phyloP scores from a whole-genome alignment of 78 protist species.

The Dictyostelium intermedium region DNA sequence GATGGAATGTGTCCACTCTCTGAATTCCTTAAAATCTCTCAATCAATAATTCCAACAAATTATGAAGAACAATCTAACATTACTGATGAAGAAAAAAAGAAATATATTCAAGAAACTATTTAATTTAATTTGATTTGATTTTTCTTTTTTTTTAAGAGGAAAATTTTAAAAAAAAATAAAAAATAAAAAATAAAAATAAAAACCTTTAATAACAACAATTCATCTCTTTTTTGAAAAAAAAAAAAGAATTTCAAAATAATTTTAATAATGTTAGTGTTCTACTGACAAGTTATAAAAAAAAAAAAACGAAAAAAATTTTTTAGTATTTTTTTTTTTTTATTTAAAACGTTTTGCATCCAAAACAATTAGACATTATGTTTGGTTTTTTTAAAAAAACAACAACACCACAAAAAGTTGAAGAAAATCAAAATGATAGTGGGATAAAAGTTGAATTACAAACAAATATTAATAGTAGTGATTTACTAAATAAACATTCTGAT shows the following conservation, averaged over 20 bases:
- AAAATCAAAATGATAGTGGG: background rate
- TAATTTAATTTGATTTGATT: no score
- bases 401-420: background rate
- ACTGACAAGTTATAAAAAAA: no score
- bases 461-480: background rate
- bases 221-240: no score
- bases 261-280: no score
- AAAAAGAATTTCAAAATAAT: no score
- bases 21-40: slow-evolving; percentile 34
- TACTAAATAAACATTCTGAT: background rate
- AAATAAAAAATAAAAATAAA: no score
- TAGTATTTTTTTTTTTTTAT: no score
- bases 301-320: no score
- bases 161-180: no score
- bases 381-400: background rate
- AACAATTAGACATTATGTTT: background rate
- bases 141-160: no score
- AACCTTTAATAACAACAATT: no score
- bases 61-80: slow-evolving; percentile 33
- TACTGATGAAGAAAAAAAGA: background rate
- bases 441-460: background rate
- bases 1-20: slow-evolving; percentile 69
- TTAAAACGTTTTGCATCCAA: no score
- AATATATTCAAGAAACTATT: background rate
- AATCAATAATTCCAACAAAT: slow-evolving; percentile 25